Conservation (phyloP, 352 stramenopile species). For the Globisporangium cylindrosporum region DNA sequence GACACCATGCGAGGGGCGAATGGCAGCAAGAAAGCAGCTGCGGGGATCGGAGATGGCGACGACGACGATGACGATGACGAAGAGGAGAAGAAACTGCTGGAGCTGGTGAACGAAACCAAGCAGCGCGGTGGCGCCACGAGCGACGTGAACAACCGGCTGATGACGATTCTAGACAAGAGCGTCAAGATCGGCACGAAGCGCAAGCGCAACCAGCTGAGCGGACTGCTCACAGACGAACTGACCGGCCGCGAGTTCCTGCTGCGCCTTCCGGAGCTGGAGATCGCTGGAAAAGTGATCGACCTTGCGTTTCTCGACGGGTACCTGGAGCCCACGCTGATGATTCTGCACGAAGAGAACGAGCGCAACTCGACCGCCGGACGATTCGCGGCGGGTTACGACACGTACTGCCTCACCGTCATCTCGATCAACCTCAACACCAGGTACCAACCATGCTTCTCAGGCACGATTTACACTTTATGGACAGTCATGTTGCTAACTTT, state of each 20-base stretch:
- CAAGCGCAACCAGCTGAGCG: constrained; percentile 69
- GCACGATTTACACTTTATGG: background rate
- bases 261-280: constrained; percentile 69
- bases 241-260: constrained; percentile 75
- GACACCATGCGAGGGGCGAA: constrained; percentile 11
- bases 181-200: constrained; percentile 75
- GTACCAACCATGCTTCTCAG: constrained; percentile 18
- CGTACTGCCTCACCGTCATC: constrained; percentile 80
- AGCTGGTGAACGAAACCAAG: constrained; percentile 74
- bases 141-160: constrained; percentile 62
- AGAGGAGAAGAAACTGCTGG: constrained; percentile 72
- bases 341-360: constrained; percentile 85
- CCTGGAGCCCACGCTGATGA: constrained; percentile 82
- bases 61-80: constrained; percentile 82
- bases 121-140: constrained; percentile 51
- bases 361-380: constrained; percentile 64
- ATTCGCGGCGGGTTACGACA: constrained; percentile 72
- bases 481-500: background rate
- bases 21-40: constrained; percentile 8
- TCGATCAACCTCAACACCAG: constrained; percentile 87
- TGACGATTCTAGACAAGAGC: constrained; percentile 73
- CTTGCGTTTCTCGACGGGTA: constrained; percentile 84
- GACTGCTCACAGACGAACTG: constrained; percentile 66
- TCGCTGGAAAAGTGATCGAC: constrained; percentile 75
- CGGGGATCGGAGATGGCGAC: constrained; percentile 15